These are phyloP conservation scores for Coleophoma crateriformis DNA, from an alignment of 2,329 filamentous ascomycete genomes.

Conservation along the genomic window DNA sequence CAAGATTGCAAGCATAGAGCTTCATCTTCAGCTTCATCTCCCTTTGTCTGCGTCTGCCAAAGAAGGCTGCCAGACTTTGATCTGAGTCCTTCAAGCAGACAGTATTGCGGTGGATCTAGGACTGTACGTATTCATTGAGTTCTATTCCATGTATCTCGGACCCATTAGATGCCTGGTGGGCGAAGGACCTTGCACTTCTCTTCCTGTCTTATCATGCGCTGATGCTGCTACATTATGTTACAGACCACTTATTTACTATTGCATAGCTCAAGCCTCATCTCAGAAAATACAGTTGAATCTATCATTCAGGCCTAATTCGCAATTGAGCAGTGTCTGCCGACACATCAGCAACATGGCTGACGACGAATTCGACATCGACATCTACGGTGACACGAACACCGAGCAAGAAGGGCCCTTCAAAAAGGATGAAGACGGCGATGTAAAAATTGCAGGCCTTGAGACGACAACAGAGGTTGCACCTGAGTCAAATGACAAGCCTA, in stretches of 20 bases:
- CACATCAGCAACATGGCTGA: slow-evolving; percentile 49
- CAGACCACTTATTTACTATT: slow-evolving; percentile 22
- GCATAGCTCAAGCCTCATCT: slow-evolving; percentile 17
- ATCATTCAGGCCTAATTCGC: slow-evolving; percentile 6
- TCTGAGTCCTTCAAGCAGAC: slow-evolving; percentile 19
- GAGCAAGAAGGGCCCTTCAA: slow-evolving; percentile 34
- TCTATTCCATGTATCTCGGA: slow-evolving; percentile 27
- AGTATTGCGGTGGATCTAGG: slow-evolving; percentile 19
- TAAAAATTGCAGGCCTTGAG: slow-evolving; percentile 29
- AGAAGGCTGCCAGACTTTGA: slow-evolving; percentile 26
- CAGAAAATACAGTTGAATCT: slow-evolving; percentile 20
- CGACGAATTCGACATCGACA: slow-evolving; percentile 68
- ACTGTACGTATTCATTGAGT: slow-evolving; percentile 30
- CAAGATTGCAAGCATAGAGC: slow-evolving; percentile 56
- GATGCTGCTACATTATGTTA: slow-evolving; percentile 21
- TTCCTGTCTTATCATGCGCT: slow-evolving; percentile 23
- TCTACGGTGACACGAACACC: slow-evolving; percentile 56
- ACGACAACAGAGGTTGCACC: slow-evolving; percentile 13
- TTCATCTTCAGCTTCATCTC: slow-evolving; percentile 45
- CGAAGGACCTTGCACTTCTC: slow-evolving; percentile 5
- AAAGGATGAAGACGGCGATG: slow-evolving; percentile 29
- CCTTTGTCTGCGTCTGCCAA: slow-evolving; percentile 30
- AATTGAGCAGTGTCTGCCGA: slow-evolving; percentile 9
- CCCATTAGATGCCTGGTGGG: slow-evolving; percentile 11
- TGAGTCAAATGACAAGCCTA: slow-evolving; percentile 16